phyloP scores from a whole-genome alignment of 306 rosid species.

The Luffa aegyptiaca region DNA sequence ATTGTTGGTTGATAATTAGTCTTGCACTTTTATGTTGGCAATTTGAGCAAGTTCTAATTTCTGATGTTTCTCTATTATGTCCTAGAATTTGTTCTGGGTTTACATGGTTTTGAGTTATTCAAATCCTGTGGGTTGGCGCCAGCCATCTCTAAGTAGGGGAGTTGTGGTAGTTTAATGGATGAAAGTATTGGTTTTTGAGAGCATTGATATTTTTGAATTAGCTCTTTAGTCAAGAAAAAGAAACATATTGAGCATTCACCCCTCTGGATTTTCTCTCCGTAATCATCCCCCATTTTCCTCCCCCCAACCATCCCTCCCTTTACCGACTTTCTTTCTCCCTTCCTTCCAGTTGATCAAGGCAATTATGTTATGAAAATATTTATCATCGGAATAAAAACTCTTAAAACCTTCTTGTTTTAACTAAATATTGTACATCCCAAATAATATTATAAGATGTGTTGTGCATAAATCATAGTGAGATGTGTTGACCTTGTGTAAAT shows the following conservation, averaged over 20 bases:
- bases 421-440: background rate
- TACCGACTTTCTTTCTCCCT: background rate
- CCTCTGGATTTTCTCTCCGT: background rate
- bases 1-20: background rate
- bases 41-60: background rate
- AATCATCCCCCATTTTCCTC: background rate
- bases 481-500: background rate
- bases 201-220: background rate
- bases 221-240: background rate
- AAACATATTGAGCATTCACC: background rate
- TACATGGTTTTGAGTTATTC: background rate
- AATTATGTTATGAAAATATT: background rate
- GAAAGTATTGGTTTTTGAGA: background rate
- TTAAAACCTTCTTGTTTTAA: background rate
- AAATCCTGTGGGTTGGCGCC: background rate
- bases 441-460: background rate
- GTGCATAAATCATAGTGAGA: background rate
- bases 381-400: background rate
- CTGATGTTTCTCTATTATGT: background rate
- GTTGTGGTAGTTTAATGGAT: background rate
- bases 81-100: background rate
- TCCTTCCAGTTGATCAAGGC: background rate
- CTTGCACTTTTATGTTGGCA: background rate
- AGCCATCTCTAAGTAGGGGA: background rate
- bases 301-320: background rate